A percentile compares a stretch with the other conserved stretches of the same genome.
These are phyloP conservation scores for Pulicaria dysenterica DNA, from an alignment of 129 eudicot genomes.

Conservation along the genomic window DNA sequence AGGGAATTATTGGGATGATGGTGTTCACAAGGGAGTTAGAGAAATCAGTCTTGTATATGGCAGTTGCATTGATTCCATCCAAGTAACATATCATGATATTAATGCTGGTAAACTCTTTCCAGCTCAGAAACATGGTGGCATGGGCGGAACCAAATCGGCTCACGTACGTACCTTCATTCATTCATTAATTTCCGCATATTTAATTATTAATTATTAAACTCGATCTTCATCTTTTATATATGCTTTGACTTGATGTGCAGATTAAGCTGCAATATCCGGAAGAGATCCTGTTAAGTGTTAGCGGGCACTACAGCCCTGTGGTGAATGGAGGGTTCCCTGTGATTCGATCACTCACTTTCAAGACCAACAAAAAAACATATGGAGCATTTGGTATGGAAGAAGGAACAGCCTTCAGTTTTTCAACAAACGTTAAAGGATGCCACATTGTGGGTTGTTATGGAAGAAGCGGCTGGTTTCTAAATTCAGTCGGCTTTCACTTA, in stretches of 20 bases:
- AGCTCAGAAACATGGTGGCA: slow-evolving; percentile 64
- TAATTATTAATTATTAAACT: not conserved
- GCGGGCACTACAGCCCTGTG: slow-evolving; percentile 67
- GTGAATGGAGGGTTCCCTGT: slow-evolving; percentile 58
- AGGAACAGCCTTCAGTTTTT: slow-evolving; percentile 59
- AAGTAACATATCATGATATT: slow-evolving; percentile 57
- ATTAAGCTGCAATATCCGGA: slow-evolving; percentile 74
- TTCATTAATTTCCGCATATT: not conserved
- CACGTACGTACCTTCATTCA: slow-evolving; percentile 37
- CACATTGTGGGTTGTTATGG: slow-evolving; percentile 50
- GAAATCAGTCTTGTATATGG: slow-evolving; percentile 57
- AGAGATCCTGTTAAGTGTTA: slow-evolving; percentile 51
- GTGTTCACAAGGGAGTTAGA: slow-evolving; percentile 51
- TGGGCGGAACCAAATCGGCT: slow-evolving; percentile 50
- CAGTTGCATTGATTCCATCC: slow-evolving; percentile 68
- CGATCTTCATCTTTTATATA: not conserved
- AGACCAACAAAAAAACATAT: slow-evolving; percentile 51
- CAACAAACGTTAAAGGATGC: slow-evolving; percentile 49
- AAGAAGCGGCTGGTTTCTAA: too few relatives aligned
- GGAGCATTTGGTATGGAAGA: slow-evolving; percentile 75
- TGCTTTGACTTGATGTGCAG: slow-evolving; percentile 7
- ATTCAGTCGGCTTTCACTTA: too few relatives aligned
- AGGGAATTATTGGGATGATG: slow-evolving; percentile 61
- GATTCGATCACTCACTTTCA: slow-evolving; percentile 40
- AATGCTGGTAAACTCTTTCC: slow-evolving; percentile 43